phyloP scores from a whole-genome alignment of 306 rosid species.

The Inga leiocalycina region DNA sequence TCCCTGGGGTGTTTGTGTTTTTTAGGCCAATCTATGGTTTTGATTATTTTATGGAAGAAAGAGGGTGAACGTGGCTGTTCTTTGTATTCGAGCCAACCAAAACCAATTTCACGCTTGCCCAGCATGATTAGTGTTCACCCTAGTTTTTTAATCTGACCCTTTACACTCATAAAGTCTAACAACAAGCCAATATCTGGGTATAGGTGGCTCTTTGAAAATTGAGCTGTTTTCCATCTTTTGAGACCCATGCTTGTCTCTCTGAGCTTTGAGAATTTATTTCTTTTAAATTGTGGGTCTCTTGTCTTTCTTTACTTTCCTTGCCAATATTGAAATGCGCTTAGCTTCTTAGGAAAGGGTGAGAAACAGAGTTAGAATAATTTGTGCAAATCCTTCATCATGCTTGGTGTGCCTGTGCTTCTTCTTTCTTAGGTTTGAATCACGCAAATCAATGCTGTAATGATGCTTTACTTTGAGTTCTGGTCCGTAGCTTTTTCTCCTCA shows the following conservation, averaged over 20 bases:
- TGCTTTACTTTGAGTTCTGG: slow-evolving; percentile 47
- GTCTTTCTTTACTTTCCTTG: slow-evolving; percentile 24
- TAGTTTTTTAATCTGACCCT: slow-evolving; percentile 48
- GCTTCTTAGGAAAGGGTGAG: slow-evolving; percentile 32
- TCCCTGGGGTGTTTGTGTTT: slow-evolving; percentile 64
- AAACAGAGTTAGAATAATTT: slow-evolving; percentile 26
- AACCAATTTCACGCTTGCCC: slow-evolving; percentile 71
- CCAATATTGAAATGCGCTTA: slow-evolving; percentile 38
- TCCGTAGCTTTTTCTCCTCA: slow-evolving; percentile 39
- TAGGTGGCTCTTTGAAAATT: slow-evolving; percentile 61
- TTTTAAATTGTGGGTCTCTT: slow-evolving; percentile 51
- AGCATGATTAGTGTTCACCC: slow-evolving; percentile 54
- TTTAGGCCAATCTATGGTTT: slow-evolving; percentile 53
- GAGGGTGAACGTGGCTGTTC: slow-evolving; percentile 80
- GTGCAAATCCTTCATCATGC: slow-evolving; percentile 37
- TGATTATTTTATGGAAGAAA: slow-evolving; percentile 58
- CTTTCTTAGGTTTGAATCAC: slow-evolving; percentile 58
- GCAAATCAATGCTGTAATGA: slow-evolving; percentile 66
- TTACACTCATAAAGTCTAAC: slow-evolving; percentile 31
- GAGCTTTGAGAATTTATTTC: slow-evolving; percentile 40
- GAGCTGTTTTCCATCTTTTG: slow-evolving; percentile 85
- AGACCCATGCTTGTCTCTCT: slow-evolving; percentile 84
- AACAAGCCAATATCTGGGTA: slow-evolving; percentile 50
- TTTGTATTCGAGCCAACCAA: slow-evolving; percentile 55
- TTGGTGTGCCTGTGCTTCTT: slow-evolving; percentile 43